phyloP scores from a whole-genome alignment of 768 basidiomycete species.

The Jaapia argillacea region DNA sequence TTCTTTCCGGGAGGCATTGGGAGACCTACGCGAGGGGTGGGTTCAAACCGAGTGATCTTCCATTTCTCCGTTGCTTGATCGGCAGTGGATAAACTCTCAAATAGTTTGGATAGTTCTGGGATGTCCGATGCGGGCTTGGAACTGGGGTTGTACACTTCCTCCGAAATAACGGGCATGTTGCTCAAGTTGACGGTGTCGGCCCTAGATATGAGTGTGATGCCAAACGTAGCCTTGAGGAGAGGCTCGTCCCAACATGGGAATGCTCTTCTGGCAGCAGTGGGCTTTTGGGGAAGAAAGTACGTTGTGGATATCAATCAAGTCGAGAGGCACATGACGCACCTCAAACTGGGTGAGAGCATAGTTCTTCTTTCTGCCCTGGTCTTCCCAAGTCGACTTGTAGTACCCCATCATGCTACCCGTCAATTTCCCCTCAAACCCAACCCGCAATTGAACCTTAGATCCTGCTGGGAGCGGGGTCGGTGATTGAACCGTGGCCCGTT shows the following conservation, averaged over 20 bases:
- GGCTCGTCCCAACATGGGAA: slow-evolving; percentile 96
- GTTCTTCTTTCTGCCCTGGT: slow-evolving; percentile 51
- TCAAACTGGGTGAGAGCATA: slow-evolving; percentile 89
- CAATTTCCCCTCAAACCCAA: slow-evolving; percentile 60
- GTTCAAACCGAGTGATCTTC: slow-evolving; percentile 78
- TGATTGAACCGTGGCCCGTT: slow-evolving; percentile 58
- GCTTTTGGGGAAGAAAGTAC: slow-evolving; percentile 42
- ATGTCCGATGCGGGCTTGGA: slow-evolving; percentile 5
- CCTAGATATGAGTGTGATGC: slow-evolving; percentile 72
- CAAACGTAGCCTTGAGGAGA: slow-evolving; percentile 74
- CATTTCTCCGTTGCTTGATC: slow-evolving; percentile 36
- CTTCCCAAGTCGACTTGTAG: slow-evolving; percentile 59
- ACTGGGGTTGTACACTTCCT: slow-evolving; percentile 33
- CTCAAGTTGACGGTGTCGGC: slow-evolving; percentile 65
- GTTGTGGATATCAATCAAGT: no score
- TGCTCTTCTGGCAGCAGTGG: slow-evolving; percentile 74
- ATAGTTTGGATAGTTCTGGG: slow-evolving; percentile 23
- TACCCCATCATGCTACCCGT: slow-evolving; percentile 74
- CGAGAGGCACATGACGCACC: slow-evolving; percentile 22
- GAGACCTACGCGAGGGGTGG: slow-evolving; percentile 52
- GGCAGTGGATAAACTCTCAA: slow-evolving; percentile 28
- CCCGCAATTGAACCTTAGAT: slow-evolving; percentile 58
- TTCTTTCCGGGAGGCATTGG: no score
- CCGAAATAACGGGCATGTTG: slow-evolving; percentile 78
- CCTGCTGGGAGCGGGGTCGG: slow-evolving; percentile 49